Conservation (phyloP, 306 rosid genomes). For the Arachis stenosperma region DNA sequence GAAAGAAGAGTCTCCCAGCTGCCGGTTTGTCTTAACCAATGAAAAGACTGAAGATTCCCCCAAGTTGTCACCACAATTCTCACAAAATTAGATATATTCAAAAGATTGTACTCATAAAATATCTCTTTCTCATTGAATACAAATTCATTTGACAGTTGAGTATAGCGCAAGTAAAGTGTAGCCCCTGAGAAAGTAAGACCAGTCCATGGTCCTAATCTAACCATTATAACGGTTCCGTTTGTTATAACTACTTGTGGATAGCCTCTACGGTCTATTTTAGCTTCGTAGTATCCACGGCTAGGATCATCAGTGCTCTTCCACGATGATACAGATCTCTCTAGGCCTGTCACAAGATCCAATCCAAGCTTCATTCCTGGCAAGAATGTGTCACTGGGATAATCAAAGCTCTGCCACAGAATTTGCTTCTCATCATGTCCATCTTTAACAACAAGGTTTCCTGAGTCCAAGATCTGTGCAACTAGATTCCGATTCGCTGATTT, state of each 20-base stretch:
- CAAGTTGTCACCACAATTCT: background rate
- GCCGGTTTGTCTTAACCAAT: constrained; percentile 7
- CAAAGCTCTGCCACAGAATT: constrained; percentile 52
- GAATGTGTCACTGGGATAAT: constrained; percentile 40
- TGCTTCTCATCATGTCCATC: constrained; percentile 9
- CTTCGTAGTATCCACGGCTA: background rate
- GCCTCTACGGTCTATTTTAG: constrained; percentile 38
- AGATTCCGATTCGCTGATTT: constrained; percentile 29
- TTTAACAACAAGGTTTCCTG: constrained; percentile 48
- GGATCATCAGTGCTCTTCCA: constrained; percentile 33
- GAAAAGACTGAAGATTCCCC: background rate
- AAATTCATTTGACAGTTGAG: constrained; percentile 18
- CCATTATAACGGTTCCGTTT: background rate
- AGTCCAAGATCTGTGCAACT: constrained; percentile 41
- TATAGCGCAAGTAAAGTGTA: constrained; percentile 24
- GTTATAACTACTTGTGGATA: constrained; percentile 35
- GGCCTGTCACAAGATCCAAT: constrained; percentile 12
- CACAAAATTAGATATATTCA: background rate
- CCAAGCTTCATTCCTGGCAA: constrained; percentile 38
- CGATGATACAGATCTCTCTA: constrained; percentile 21
- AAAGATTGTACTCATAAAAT: constrained; percentile 36
- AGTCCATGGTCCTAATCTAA: constrained; percentile 43
- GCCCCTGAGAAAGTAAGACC: constrained; percentile 22
- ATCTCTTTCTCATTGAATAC: constrained; percentile 35
- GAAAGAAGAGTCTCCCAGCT: constrained; percentile 17